Evolutionary conservation across 257 asterid genomes (phyloP), one percentile per base, ranked within the genome.

Genomic region (Apocynum venetum): DNA sequence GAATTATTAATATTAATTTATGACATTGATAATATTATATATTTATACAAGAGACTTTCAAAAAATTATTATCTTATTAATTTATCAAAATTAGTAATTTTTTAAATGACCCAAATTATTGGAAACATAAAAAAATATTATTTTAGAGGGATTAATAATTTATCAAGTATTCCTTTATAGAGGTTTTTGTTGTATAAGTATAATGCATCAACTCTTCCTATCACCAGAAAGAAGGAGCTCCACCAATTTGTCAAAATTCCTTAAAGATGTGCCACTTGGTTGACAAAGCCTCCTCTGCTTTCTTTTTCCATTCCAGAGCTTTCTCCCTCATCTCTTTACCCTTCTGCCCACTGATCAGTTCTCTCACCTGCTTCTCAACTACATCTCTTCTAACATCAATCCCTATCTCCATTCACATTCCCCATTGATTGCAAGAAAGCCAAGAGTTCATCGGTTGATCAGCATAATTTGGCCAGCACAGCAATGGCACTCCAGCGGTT

Each of bases 391-490:
- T 56, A 8, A 74, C 79, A 47, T 79, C 60, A 25, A 25, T 35
- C 1, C 59, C 48, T 0, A 79, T 67, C 56, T 79, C 86, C 78
- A 84, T 56, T 1, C 82, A 86, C 0, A 68, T 55, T 0, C 79
- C 84, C 83, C 77, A 82, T 6, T 36, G 48, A 1, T 64, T 74
- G 60, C 81, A 77, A 74, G 43, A 61, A 63, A 15, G 41, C 86
- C 86, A 79, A 31, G 83, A 71, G 17, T 85, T 82, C 1, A 82
- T 82, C 9, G 31, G 44, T 75, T 85, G 86, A 8, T 80, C 83
- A 0, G 79, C 71, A 36, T 74, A 77, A 49, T 71, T 66, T 0
- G 88, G 84, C 83, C 88, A 85, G 41, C 86, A 80, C 19, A 85
- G 20, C 74, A 80, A 41, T 5, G 88, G 88, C 77, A 85, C 82